These are phyloP conservation scores for Gracilaria vermiculophylla DNA, from an alignment of 23 red algal species.

Conservation along the genomic window DNA sequence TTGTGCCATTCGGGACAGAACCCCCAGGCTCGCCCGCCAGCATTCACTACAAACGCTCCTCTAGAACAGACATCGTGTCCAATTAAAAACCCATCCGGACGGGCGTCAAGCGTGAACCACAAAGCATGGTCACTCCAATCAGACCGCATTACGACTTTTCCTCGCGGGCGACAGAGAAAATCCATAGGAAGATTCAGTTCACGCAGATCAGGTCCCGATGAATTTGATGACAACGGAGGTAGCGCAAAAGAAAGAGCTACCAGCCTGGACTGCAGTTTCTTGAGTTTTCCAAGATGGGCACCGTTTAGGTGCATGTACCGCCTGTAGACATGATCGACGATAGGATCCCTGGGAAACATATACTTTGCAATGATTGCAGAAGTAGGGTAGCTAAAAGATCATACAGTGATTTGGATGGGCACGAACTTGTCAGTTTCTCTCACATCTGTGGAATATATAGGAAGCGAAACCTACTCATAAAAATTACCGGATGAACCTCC, in stretches of 20 bases:
- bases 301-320: constrained; percentile 41
- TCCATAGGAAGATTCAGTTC: constrained; percentile 1
- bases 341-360: constrained; percentile 59
- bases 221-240: constrained; percentile 6
- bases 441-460: not conserved
- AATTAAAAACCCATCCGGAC: constrained; percentile 68
- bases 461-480: constrained; percentile 27
- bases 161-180: constrained; percentile 45
- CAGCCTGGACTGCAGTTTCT: constrained; percentile 36
- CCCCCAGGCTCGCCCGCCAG: constrained; percentile 51
- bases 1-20: constrained; percentile 64
- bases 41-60: constrained; percentile 57
- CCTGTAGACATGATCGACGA: constrained; percentile 62
- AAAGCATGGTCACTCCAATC: constrained; percentile 57
- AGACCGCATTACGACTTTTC: constrained; percentile 69
- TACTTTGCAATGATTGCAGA: constrained; percentile 65
- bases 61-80: constrained; percentile 68
- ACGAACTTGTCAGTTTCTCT: not conserved
- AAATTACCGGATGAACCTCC: constrained; percentile 66
- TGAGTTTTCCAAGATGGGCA: constrained; percentile 7
- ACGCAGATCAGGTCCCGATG: not conserved
- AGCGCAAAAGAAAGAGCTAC: constrained; percentile 48
- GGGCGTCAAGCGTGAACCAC: constrained; percentile 64
- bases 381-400: constrained; percentile 24
- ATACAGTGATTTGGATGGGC: not conserved